Percentiles rank a stretch among this genome's conserved stretches.
Evolutionary conservation across 495 filamentous ascomycete species (phyloP).

Genomic region (Penicillium chermesinum): DNA sequence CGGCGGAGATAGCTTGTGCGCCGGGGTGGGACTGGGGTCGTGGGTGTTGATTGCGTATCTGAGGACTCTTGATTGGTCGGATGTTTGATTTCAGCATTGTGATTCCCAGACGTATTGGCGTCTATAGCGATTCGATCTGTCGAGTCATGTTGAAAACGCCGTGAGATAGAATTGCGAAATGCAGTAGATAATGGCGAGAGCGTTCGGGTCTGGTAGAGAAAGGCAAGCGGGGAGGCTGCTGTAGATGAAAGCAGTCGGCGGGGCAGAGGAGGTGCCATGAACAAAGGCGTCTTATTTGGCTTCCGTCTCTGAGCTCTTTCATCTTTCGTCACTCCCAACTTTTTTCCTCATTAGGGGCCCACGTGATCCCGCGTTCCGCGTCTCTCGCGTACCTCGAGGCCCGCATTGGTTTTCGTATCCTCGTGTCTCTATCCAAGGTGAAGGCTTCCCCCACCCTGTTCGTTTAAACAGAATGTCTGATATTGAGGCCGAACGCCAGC

Average conservation of each 20-base stretch:
- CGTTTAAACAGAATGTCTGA: slow-evolving; percentile 33
- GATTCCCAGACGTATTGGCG: neutral
- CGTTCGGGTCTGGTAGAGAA: slow-evolving; percentile 69
- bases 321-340: neutral
- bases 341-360: slow-evolving; percentile 1
- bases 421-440: neutral
- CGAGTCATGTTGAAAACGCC: slow-evolving; percentile 10
- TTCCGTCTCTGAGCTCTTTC: too few relatives aligned
- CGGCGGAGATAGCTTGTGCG: slow-evolving; percentile 24
- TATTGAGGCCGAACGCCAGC: slow-evolving; percentile 64
- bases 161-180: slow-evolving; percentile 9
- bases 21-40: neutral
- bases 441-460: neutral
- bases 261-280: slow-evolving; percentile 22
- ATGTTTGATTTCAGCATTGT: neutral
- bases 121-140: neutral
- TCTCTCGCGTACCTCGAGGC: slow-evolving; percentile 3
- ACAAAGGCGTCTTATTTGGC: neutral
- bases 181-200: slow-evolving; percentile 28
- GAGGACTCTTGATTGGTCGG: neutral
- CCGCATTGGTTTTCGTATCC: neutral
- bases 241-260: slow-evolving; percentile 17
- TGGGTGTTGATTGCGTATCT: neutral
- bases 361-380: slow-evolving; percentile 21
- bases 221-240: slow-evolving; percentile 43